phyloP scores from a whole-genome alignment of 768 basidiomycete species.

The Amanita inopinata region DNA sequence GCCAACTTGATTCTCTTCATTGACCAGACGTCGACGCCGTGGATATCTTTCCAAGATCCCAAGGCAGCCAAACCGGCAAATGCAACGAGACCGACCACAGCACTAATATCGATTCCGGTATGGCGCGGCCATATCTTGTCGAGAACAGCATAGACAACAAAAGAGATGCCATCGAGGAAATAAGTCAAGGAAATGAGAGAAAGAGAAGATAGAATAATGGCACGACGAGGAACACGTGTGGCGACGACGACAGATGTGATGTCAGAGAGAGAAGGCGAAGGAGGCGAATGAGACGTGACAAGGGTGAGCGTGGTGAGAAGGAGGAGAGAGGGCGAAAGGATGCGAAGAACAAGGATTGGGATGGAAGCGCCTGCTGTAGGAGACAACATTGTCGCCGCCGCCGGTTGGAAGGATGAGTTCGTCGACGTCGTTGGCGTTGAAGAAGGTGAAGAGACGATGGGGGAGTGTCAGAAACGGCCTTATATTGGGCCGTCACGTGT shows the following conservation, averaged over 20 bases:
- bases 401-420: slow-evolving; percentile 13
- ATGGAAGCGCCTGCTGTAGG: slow-evolving; percentile 15
- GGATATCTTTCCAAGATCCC: slow-evolving; percentile 73
- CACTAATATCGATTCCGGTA: slow-evolving; percentile 59
- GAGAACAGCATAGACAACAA: slow-evolving; percentile 56
- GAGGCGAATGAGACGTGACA: slow-evolving; percentile 35
- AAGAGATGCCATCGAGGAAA: slow-evolving; percentile 67
- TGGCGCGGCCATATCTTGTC: slow-evolving; percentile 52
- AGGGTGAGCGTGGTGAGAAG: slow-evolving; percentile 55
- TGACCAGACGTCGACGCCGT: slow-evolving; percentile 61
- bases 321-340: slow-evolving; percentile 61
- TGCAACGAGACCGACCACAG: slow-evolving; percentile 58
- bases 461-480: slow-evolving; percentile 5
- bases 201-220: slow-evolving; percentile 62
- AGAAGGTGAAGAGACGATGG: slow-evolving; percentile 9
- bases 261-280: slow-evolving; percentile 44
- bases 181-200: slow-evolving; percentile 64
- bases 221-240: slow-evolving; percentile 62
- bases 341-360: slow-evolving; percentile 46
- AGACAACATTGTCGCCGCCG: slow-evolving; percentile 21
- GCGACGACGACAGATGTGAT: slow-evolving; percentile 76
- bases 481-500: slow-evolving; percentile 20
- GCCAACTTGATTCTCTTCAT: slow-evolving; percentile 46
- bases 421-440: slow-evolving; percentile 15
- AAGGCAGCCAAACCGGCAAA: slow-evolving; percentile 66